phyloP scores from a whole-genome alignment of 1,139 yeast species.

The Entelexis sorbosivorans region DNA sequence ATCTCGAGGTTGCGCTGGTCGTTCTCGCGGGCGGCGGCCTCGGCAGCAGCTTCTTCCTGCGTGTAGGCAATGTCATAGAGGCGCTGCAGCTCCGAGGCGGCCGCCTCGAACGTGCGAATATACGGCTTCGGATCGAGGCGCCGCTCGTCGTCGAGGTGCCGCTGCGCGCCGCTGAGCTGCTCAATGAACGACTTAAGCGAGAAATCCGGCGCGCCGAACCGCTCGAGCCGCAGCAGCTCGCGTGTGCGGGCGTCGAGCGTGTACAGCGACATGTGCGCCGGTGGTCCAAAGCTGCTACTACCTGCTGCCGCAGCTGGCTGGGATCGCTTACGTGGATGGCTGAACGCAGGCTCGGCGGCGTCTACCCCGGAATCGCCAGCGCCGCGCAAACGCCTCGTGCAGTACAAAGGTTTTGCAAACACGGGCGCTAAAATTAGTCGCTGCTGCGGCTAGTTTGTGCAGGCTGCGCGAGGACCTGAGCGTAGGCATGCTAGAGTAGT shows the following conservation, averaged over 20 bases:
- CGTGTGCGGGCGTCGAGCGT: constrained; percentile 64
- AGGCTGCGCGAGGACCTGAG: no score
- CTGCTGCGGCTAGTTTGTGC: no score
- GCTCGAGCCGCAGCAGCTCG: constrained; percentile 54
- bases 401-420: no score
- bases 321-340: not conserved
- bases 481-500: no score
- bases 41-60: constrained; percentile 41
- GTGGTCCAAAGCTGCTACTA: not conserved
- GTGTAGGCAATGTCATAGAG: constrained; percentile 45
- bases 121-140: constrained; percentile 78
- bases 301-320: not conserved
- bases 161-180: constrained; percentile 47
- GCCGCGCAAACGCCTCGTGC: no score
- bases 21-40: constrained; percentile 53
- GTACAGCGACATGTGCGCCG: constrained; percentile 32
- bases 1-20: constrained; percentile 59
- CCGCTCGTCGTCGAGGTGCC: constrained; percentile 19
- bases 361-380: no score
- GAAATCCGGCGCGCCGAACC: constrained; percentile 55
- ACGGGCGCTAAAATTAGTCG: no score
- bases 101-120: constrained; percentile 84
- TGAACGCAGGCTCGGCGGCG: no score
- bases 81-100: constrained; percentile 56
- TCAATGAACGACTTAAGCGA: constrained; percentile 78